phyloP scores from a whole-genome alignment of 129 eudicot genomes.

The Ambrosia trifida region DNA sequence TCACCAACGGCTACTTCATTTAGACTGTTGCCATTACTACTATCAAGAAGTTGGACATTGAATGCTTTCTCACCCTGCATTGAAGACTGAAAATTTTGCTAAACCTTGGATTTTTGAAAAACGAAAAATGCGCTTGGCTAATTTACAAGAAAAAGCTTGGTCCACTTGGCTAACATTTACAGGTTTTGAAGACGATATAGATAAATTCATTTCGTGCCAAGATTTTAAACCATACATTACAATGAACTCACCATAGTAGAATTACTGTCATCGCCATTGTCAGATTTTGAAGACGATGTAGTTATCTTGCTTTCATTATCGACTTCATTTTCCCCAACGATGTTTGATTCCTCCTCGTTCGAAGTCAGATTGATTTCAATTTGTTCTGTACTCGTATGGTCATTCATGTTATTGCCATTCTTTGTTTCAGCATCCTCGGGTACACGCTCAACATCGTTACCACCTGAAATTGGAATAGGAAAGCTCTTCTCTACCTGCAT shows the following conservation, averaged over 20 bases:
- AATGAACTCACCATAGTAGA: constrained; percentile 12
- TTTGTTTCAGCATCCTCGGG: constrained; percentile 8
- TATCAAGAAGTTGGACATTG: not conserved
- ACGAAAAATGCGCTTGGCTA: not conserved
- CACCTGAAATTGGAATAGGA: too few species aligned
- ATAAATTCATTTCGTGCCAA: not conserved
- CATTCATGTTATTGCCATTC: not conserved
- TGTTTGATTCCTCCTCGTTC: not conserved
- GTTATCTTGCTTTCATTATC: not conserved
- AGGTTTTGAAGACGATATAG: not conserved
- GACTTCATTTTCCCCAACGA: constrained; percentile 1
- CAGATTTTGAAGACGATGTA: not conserved
- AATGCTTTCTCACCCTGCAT: constrained; percentile 19
- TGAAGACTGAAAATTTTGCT: constrained; percentile 9
- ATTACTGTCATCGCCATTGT: constrained; percentile 1
- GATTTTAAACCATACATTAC: not conserved
- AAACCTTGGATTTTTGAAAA: not conserved
- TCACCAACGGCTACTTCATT: not conserved
- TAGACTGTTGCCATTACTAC: constrained; percentile 16
- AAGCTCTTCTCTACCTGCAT: too few species aligned
- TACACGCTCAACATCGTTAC: not conserved
- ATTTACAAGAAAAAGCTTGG: not conserved
- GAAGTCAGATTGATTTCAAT: not conserved
- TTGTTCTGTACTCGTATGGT: not conserved
- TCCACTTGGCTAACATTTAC: too few species aligned